Conservation (phyloP, 768 basidiomycete genomes). For the Ramaria sp. region DNA sequence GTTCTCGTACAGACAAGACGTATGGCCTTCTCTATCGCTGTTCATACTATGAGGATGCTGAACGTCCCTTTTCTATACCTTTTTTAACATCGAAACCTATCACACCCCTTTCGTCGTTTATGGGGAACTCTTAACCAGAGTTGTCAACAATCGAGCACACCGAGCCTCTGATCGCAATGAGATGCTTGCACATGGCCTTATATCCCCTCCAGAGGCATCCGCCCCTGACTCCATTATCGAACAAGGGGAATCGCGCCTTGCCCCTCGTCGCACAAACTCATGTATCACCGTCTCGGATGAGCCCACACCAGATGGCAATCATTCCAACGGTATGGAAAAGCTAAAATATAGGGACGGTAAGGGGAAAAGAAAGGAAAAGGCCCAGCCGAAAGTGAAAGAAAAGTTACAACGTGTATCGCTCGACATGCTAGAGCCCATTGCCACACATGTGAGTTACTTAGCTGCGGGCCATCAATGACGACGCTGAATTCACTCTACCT, state of each 20-base stretch:
- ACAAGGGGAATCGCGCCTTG: constrained; percentile 43
- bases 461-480: constrained; percentile 6
- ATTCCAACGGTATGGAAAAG: not conserved
- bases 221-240: constrained; percentile 25
- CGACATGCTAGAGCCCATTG: constrained; percentile 13
- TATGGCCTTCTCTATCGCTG: constrained; percentile 28
- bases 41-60: constrained; percentile 8
- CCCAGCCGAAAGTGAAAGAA: constrained; percentile 32
- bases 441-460: constrained; percentile 14
- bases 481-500: constrained; percentile 3
- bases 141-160: constrained; percentile 56
- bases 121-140: constrained; percentile 29
- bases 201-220: constrained; percentile 22
- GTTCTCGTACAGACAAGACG: constrained; percentile 65
- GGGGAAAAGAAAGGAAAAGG: constrained; percentile 35
- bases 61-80: constrained; percentile 17
- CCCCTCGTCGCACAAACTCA: constrained; percentile 57
- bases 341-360: constrained; percentile 26
- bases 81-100: not conserved
- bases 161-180: constrained; percentile 60
- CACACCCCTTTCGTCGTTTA: not conserved
- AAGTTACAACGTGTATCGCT: constrained; percentile 29
- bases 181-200: constrained; percentile 33
- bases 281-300: constrained; percentile 29
- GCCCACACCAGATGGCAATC: not conserved